Evolutionary conservation across 345 rosid species (phyloP).

Genomic region (Cochlearia excelsa): DNA sequence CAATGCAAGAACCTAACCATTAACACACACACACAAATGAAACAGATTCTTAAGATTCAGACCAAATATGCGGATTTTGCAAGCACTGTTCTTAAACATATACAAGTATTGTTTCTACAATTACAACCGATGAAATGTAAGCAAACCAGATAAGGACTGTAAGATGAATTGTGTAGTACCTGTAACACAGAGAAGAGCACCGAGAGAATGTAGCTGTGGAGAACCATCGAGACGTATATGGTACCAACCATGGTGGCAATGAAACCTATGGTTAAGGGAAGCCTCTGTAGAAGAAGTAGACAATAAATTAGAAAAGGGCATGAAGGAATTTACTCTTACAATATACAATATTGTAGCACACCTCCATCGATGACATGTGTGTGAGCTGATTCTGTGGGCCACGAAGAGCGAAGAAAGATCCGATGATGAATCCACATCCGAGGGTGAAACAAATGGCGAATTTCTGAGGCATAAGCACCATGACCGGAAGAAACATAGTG

Average conservation of each 20-base stretch:
- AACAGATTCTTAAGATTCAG: not conserved
- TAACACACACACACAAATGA: constrained; percentile 18
- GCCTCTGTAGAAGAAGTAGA: constrained; percentile 56
- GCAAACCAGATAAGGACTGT: not conserved
- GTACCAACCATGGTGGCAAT: constrained; percentile 87
- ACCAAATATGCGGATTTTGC: not conserved
- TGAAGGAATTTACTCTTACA: not conserved
- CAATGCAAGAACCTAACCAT: constrained; percentile 44
- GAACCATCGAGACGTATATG: constrained; percentile 85
- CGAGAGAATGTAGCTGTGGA: constrained; percentile 90
- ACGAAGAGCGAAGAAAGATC: constrained; percentile 83
- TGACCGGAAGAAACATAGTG: constrained; percentile 92
- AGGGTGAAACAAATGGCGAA: constrained; percentile 88
- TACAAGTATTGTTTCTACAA: too few species aligned
- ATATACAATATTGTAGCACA: constrained; percentile 7
- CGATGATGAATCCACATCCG: constrained; percentile 80
- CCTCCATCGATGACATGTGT: constrained; percentile 93
- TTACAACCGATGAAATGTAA: too few species aligned
- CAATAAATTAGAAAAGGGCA: not conserved
- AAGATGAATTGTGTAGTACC: constrained; percentile 43
- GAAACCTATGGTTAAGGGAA: constrained; percentile 79
- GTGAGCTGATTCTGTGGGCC: constrained; percentile 77
- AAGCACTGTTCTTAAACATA: constrained; percentile 5
- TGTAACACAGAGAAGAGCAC: constrained; percentile 85
- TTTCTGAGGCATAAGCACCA: constrained; percentile 92